These are phyloP conservation scores for Cymbopogon flexuosus DNA, from an alignment of 202 grass and related monocot genomes.

Conservation along the genomic window DNA sequence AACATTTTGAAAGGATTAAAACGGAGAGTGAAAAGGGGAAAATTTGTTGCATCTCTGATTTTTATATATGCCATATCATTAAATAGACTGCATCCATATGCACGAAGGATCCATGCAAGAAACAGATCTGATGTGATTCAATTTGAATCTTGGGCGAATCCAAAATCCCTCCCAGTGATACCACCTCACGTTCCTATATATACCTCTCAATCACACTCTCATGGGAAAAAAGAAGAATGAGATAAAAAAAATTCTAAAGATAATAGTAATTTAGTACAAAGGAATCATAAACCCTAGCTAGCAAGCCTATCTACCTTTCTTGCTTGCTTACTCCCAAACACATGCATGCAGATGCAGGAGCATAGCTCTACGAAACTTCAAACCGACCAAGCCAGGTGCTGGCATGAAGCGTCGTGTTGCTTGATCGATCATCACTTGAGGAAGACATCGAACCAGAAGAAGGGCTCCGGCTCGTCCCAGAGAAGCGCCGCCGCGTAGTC, in stretches of 20 bases:
- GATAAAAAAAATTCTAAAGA: too few species aligned
- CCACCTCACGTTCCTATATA: too few species aligned
- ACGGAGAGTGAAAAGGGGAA: not conserved
- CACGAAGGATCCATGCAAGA: conserved; percentile 12
- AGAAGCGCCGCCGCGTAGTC: conserved; percentile 58
- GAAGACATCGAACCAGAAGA: conserved; percentile 68
- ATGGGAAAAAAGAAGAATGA: too few species aligned
- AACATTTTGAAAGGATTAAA: not conserved
- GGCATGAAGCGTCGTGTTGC: too few species aligned
- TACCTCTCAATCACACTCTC: too few species aligned
- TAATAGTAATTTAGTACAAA: too few species aligned
- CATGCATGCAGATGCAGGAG: conserved; percentile 36
- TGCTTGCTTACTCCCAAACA: conserved; percentile 7
- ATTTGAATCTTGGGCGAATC: conserved; percentile 29
- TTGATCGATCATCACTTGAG: conserved; percentile 31
- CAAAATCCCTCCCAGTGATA: conserved; percentile 25
- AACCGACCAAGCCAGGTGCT: too few species aligned
- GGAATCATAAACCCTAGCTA: conserved; percentile 33
- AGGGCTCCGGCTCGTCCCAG: conserved; percentile 70
- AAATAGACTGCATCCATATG: conserved; percentile 20
- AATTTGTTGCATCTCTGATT: not conserved
- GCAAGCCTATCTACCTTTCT: conserved; percentile 34
- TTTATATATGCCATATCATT: not conserved
- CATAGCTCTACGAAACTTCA: too few species aligned
- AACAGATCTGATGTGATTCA: not conserved